A percentile compares a stretch with the other conserved stretches of the same genome.
Conservation (phyloP, 1,284 basidiomycete genomes). For the Naganishia sp. region DNA sequence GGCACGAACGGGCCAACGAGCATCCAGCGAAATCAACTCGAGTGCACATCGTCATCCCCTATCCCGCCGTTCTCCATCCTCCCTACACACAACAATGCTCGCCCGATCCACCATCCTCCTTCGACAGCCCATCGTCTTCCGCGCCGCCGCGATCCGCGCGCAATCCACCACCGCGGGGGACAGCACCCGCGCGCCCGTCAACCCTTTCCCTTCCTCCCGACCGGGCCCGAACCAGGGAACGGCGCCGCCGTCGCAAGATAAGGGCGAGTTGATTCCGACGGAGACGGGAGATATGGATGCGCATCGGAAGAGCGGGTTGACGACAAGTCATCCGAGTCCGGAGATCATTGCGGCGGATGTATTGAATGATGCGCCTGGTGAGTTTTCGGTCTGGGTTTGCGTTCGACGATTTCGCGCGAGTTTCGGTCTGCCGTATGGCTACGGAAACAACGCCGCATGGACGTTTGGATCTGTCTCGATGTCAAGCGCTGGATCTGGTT, state of each 20-base stretch:
- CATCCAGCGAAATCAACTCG: constrained; percentile 2
- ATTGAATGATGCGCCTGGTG: constrained; percentile 52
- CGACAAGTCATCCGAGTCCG: constrained; percentile 33
- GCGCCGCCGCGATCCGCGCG: background rate
- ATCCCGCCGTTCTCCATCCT: background rate
- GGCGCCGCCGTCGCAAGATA: background rate
- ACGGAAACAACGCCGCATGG: too few species aligned
- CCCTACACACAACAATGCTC: constrained; percentile 2
- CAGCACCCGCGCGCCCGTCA: background rate
- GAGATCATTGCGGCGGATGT: constrained; percentile 46
- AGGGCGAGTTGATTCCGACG: background rate
- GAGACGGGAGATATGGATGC: constrained; percentile 9
- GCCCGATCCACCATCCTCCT: constrained; percentile 11
- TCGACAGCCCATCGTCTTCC: constrained; percentile 1
- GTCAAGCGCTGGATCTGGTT: too few species aligned
- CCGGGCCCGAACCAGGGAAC: too few species aligned
- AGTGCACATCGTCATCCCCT: background rate
- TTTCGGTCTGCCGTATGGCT: too few species aligned
- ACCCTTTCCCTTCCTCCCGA: background rate
- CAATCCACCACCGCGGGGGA: background rate
- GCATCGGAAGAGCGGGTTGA: constrained; percentile 30
- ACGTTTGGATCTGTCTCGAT: too few species aligned
- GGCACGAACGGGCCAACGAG: background rate
- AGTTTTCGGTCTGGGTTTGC: constrained; percentile 28
- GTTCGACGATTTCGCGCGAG: too few species aligned